Base-by-base conservation (phyloP, 805 yeast species). In the Sugiyamaella lignohabitans region DNA sequence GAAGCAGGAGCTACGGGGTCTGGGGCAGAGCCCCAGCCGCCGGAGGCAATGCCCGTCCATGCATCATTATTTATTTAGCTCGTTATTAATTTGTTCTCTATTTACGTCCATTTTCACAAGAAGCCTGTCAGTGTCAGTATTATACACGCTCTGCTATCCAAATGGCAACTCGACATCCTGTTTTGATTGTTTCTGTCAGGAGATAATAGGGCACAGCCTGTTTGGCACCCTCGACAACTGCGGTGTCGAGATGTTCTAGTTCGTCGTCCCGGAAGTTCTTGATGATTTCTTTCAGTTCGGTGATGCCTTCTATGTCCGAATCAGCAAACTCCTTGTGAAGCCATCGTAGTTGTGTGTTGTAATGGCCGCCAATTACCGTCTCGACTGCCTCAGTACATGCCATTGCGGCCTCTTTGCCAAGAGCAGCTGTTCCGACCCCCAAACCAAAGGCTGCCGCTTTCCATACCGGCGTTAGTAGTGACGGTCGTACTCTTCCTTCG, bases 301-400 rank as follows among this genome's bases (percentile, higher is more conserved):
- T 61, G 39, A 87, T 61, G 58, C 84, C 95, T 8, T 65, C 63
- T 19, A 64, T 65, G 23, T 77, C 70, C 5, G 11, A 19, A 21
- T 29, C 40, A 16, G 77, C 74, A 59, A 74, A 86, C 51, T 82
- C 84, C 53, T 79, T 82, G 64, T 77, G 75, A 47, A 93, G 70
- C 36, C 80, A 78, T 45, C 98, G 72, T 54, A 93, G 70, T 64
- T 93, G 98, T 51, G 80, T 82, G 62, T 93, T 93, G 66, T 93
- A 93, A 63, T 93, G 98, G 1, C 86, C 85, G 1, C 98, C 98
- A 63, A 93, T 93, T 4, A 93, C 98, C 0, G 98, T 93, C 65
- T 93, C 98, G 1, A 93, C 98, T 0, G 98, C 98, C 50, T 89
- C 98, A 0, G 98, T 93, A 63, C 98, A 93, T 1, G 98, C 98